Evolutionary conservation across 148 eudicot genomes (phyloP).

Genomic region (Amaranthus hypochondriacus): DNA sequence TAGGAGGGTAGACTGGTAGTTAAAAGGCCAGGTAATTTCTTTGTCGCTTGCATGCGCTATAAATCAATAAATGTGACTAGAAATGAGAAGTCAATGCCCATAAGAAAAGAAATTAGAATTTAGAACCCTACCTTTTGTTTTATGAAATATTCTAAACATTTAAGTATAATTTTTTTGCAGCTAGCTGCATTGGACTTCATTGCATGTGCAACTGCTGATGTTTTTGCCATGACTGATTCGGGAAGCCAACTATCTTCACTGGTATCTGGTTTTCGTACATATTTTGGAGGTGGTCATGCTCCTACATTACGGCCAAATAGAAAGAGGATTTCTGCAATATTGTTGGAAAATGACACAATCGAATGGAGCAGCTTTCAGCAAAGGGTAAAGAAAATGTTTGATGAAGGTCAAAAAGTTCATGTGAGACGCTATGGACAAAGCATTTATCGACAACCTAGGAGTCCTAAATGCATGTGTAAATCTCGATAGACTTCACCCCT

Average conservation of each 20-base stretch:
- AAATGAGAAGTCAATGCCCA: no score
- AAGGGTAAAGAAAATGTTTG: conserved; percentile 63
- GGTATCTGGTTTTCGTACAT: conserved; percentile 76
- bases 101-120: no score
- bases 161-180: conserved; percentile 34
- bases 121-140: background rate
- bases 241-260: conserved; percentile 91
- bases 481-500: conserved; percentile 13
- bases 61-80: no score
- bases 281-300: conserved; percentile 73
- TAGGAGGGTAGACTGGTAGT: no score
- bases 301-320: conserved; percentile 81
- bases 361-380: conserved; percentile 56
- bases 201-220: conserved; percentile 83
- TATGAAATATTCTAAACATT: background rate
- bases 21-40: no score
- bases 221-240: conserved; percentile 91
- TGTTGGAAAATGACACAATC: conserved; percentile 52
- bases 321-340: conserved; percentile 69
- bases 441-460: conserved; percentile 80
- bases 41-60: no score
- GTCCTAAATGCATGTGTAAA: conserved; percentile 84
- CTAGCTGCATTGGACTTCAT: conserved; percentile 89
- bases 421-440: conserved; percentile 52
- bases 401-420: conserved; percentile 56